Conservation (phyloP, 352 stramenopile genomes). For the Phytophthora uliginosa region DNA sequence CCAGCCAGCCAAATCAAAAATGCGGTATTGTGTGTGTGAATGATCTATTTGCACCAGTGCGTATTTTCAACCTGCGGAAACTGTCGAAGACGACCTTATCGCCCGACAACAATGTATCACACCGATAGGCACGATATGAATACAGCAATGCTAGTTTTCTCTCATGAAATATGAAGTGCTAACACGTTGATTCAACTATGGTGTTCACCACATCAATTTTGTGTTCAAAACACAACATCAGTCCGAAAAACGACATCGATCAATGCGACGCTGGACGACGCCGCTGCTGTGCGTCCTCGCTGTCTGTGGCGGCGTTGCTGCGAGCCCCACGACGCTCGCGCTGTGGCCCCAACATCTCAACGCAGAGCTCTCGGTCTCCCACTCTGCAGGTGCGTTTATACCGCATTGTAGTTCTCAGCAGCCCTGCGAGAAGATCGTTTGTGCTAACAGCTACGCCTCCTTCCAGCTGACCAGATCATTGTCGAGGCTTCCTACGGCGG, state of each 20-base stretch:
- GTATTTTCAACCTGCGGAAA: background rate
- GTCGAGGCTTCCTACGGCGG: conserved; percentile 35
- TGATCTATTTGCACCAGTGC: background rate
- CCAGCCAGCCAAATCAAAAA: background rate
- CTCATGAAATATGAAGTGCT: background rate
- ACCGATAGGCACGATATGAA: background rate
- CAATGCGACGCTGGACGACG: conserved; percentile 27
- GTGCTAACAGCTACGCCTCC: conserved; percentile 2
- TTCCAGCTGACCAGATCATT: conserved; percentile 30
- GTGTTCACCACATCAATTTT: background rate
- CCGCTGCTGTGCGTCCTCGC: conserved; percentile 7
- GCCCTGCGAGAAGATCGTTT: background rate
- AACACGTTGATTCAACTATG: conserved; percentile 1
- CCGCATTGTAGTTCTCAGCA: background rate
- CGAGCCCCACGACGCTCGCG: conserved; percentile 21
- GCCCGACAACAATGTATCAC: background rate
- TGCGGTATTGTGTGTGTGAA: background rate
- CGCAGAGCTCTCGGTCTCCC: conserved; percentile 30
- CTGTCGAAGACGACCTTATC: background rate
- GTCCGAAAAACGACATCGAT: background rate
- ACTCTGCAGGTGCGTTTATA: conserved; percentile 20
- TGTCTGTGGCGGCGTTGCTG: conserved; percentile 3
- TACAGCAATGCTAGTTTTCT: background rate
- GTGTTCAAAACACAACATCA: background rate
- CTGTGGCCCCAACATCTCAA: conserved; percentile 45